phyloP scores from a whole-genome alignment of 208 protist species.

The Leishmania amazonensis region DNA sequence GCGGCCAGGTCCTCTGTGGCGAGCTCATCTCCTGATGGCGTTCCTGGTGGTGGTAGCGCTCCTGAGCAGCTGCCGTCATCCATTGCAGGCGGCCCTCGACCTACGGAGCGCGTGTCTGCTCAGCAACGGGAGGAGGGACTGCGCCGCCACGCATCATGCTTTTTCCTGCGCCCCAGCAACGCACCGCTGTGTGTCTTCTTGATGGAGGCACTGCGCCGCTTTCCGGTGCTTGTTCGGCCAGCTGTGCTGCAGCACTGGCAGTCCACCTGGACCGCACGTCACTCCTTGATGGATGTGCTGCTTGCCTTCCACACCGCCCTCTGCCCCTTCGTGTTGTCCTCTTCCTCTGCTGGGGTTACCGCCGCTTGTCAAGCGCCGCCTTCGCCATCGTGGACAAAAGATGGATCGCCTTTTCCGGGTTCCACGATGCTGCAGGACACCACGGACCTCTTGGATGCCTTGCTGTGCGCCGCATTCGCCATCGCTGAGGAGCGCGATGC shows the following conservation, averaged over 20 bases:
- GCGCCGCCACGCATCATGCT: slow-evolving; percentile 40
- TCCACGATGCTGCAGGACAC: slow-evolving; percentile 24
- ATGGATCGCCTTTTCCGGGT: neutral
- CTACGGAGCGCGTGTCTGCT: neutral
- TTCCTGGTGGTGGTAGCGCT: neutral
- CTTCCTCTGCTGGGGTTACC: neutral
- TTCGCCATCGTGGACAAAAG: neutral
- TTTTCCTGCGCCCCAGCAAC: slow-evolving; percentile 70
- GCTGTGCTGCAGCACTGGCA: slow-evolving; percentile 52
- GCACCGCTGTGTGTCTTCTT: slow-evolving; percentile 68
- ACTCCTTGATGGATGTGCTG: slow-evolving; percentile 58
- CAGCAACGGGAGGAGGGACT: slow-evolving; percentile 28
- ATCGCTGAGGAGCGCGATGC: slow-evolving; percentile 36
- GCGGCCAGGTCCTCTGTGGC: neutral
- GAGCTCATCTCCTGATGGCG: neutral
- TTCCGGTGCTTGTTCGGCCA: slow-evolving; percentile 54
- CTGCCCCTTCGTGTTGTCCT: slow-evolving; percentile 38
- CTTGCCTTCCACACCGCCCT: slow-evolving; percentile 54
- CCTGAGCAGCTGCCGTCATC: neutral
- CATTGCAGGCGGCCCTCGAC: neutral
- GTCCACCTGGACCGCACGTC: slow-evolving; percentile 56
- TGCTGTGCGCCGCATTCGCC: slow-evolving; percentile 39
- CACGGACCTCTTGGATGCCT: slow-evolving; percentile 47
- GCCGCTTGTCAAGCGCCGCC: neutral
- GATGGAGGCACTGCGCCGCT: slow-evolving; percentile 56